phyloP scores from a whole-genome alignment of 2,329 filamentous ascomycete genomes.

The Blumeriella jaapii region DNA sequence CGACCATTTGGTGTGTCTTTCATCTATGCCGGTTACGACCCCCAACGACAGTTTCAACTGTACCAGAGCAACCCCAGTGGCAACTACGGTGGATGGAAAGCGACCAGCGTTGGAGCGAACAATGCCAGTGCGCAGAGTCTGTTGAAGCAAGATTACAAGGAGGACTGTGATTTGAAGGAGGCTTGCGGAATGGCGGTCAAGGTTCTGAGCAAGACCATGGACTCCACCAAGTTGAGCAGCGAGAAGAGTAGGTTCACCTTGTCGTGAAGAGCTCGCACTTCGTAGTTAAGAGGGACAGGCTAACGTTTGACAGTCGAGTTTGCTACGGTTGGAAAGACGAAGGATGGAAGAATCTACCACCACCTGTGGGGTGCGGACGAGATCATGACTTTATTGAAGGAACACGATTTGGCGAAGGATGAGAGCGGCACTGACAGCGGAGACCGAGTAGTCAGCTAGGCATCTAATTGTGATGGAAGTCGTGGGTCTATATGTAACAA shows the following conservation, averaged over 20 bases:
- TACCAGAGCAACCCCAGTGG: conserved; percentile 98
- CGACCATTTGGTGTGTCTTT: conserved; percentile 97
- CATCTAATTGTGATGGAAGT: conserved; percentile 1
- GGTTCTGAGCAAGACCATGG: conserved; percentile 99
- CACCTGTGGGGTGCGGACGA: conserved; percentile 95
- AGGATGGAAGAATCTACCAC: conserved; percentile 95
- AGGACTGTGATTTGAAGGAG: conserved; percentile 92
- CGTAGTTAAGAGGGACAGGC: background rate
- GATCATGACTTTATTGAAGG: conserved; percentile 85
- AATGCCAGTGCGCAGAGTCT: conserved; percentile 95
- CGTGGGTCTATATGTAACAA: conserved; percentile 22
- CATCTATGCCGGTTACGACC: conserved; percentile 98
- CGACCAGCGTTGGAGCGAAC: conserved; percentile 94
- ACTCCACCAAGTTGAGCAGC: conserved; percentile 95
- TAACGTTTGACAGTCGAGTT: conserved; percentile 65
- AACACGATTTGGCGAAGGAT: conserved; percentile 87
- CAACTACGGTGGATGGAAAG: conserved; percentile 99
- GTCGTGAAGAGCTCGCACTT: too few species aligned
- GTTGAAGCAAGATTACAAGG: conserved; percentile 99
- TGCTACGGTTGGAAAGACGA: conserved; percentile 91
- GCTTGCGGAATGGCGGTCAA: conserved; percentile 96
- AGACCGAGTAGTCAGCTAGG: conserved; percentile 25
- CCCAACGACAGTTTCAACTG: conserved; percentile 91
- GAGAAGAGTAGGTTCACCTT: conserved; percentile 73
- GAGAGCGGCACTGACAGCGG: conserved; percentile 35